Evolutionary conservation across 345 rosid species (phyloP), one percentile per base, ranked within the genome.

Genomic region (Erysimum cheiranthoides): DNA sequence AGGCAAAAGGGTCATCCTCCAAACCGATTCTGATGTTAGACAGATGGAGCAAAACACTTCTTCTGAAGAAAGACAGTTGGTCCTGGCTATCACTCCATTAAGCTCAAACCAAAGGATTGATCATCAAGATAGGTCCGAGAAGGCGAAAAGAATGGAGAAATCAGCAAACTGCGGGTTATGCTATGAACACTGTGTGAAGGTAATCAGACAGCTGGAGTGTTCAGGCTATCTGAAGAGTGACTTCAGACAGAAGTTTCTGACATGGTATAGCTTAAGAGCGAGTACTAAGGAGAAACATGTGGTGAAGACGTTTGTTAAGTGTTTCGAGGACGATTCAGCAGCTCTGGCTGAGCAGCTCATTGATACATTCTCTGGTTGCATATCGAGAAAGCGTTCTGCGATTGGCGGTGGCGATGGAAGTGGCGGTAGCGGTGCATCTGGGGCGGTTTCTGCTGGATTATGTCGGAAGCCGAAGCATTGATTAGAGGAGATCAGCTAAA

Each of bases 231-330:
- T 93, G 0, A 92, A 88, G 71, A 91, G 78, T 83, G 83, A 82
- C 58, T 93, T 93, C 63, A 80, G 98, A 77, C 91, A 86, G 83
- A 91, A 89, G 74, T 91, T 93, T 75, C 84, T 93, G 61, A 91
- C 97, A 3, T 93, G 98, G 97, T 93, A 86, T 61, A 85, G 91
- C 85, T 80, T 91, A 68, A 82, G 87, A 68, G 98, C 98, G 8
- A 87, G 85, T 14, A 68, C 83, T 50, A 87, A 86, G 63, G 98
- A 93, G 82, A 76, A 80, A 2, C 75, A 90, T 71, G 78, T 91
- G 39, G 97, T 93, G 28, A 88, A 91, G 75, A 86, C 83, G 28
- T 91, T 84, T 61, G 74, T 87, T 2, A 86, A 89, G 73, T 80
- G 84, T 4, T 86, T 93, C 38, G 69, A 74, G 10, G 87, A 83